A percentile compares a stretch with the other conserved stretches of the same genome.
Conservation (phyloP, 78 protist species). For the Capsaspora owczarzaki region DNA sequence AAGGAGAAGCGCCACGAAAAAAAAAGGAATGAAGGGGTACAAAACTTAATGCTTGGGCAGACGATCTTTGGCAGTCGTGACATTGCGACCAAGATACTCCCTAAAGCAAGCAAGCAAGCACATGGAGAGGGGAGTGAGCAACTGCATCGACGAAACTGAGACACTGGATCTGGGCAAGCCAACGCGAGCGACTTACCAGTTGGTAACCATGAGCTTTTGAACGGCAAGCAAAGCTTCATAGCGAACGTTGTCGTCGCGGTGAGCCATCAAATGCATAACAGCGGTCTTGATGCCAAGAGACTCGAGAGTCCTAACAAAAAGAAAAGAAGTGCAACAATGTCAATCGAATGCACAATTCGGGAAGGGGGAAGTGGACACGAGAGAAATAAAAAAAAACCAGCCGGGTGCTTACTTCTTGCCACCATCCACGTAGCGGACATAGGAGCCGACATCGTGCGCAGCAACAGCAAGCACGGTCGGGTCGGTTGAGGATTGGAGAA, state of each 20-base stretch:
- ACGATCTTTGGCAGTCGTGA: too few species aligned
- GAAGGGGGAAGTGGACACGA: not conserved
- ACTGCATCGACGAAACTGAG: too few species aligned
- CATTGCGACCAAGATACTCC: too few species aligned
- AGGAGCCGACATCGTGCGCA: conserved; percentile 85
- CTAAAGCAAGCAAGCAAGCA: too few species aligned
- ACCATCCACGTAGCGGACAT: conserved; percentile 64
- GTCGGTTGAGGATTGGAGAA: not conserved
- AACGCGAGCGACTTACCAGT: conserved; percentile 32
- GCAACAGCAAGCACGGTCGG: conserved; percentile 67
- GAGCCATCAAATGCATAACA: conserved; percentile 64
- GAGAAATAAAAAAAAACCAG: not conserved
- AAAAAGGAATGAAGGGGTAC: too few species aligned
- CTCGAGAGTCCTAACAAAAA: conserved; percentile 11
- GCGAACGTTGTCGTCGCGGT: conserved; percentile 60
- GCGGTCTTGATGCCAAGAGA: conserved; percentile 42
- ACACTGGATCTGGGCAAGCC: too few species aligned
- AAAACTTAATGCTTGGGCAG: too few species aligned
- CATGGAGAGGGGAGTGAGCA: too few species aligned
- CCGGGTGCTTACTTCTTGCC: conserved; percentile 46
- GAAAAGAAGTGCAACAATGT: not conserved
- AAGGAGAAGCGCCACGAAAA: too few species aligned
- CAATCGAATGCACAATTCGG: too few species aligned
- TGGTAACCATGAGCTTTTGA: conserved; percentile 81
- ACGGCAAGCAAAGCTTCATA: conserved; percentile 74